phyloP scores from a whole-genome alignment of 805 yeast species.

The Nakazawaea pomicola region DNA sequence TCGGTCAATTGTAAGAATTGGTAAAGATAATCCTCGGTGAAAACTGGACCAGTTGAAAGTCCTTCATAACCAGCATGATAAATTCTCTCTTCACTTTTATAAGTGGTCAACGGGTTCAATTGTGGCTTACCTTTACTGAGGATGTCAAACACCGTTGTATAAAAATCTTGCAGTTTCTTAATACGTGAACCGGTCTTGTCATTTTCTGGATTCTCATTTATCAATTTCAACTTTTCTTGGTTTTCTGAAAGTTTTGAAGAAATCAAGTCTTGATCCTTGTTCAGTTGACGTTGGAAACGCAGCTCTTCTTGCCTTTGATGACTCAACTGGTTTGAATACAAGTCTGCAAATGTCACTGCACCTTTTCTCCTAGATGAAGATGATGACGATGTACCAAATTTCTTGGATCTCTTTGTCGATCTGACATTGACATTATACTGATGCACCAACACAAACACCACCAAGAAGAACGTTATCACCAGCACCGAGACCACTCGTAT shows the following conservation, averaged over 20 bases:
- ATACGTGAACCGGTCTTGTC: slow-evolving; percentile 29
- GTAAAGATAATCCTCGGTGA: slow-evolving; percentile 49
- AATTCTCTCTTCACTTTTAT: slow-evolving; percentile 40
- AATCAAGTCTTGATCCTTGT: neutral
- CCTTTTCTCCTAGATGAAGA: slow-evolving; percentile 4
- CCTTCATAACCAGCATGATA: slow-evolving; percentile 51
- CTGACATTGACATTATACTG: too few relatives aligned
- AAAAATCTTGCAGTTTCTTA: slow-evolving; percentile 36
- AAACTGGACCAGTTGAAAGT: slow-evolving; percentile 30
- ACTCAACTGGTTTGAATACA: slow-evolving; percentile 8
- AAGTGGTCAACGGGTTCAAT: slow-evolving; percentile 35
- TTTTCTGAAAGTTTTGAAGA: slow-evolving; percentile 10
- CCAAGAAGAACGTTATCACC: too few relatives aligned
- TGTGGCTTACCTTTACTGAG: slow-evolving; percentile 34
- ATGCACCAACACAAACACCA: too few relatives aligned
- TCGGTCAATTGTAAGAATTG: slow-evolving; percentile 41
- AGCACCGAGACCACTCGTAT: too few relatives aligned
- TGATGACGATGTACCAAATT: neutral
- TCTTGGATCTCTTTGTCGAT: neutral
- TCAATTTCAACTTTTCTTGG: slow-evolving; percentile 18
- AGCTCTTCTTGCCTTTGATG: neutral
- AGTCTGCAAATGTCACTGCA: slow-evolving; percentile 12
- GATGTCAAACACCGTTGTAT: slow-evolving; percentile 35
- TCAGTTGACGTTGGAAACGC: neutral
- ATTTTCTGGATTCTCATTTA: slow-evolving; percentile 20